Conservation (phyloP, 2,329 filamentous ascomycete species). For the Mollisiaceae sp. region DNA sequence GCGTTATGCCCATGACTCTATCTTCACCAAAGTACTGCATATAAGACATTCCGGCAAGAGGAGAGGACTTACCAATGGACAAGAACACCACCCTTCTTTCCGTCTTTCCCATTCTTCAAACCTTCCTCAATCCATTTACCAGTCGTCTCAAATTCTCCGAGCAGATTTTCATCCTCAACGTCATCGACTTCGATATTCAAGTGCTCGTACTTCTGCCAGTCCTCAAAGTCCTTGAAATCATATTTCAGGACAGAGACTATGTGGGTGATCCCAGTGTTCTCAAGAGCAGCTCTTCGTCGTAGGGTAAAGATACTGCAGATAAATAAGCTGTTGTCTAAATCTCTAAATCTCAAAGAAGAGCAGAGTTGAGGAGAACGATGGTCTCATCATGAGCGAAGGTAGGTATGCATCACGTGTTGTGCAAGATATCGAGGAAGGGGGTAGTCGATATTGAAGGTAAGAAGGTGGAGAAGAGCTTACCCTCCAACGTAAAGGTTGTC, state of each 20-base stretch:
- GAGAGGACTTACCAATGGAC: slow-evolving; percentile 69
- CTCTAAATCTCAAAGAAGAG: neutral
- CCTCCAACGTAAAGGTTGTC: slow-evolving; percentile 80
- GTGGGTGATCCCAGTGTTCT: slow-evolving; percentile 81
- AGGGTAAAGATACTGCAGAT: slow-evolving; percentile 75
- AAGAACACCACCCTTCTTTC: slow-evolving; percentile 62
- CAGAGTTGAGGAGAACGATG: neutral
- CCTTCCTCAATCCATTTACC: slow-evolving; percentile 85
- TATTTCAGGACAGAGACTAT: slow-evolving; percentile 82
- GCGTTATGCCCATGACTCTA: neutral
- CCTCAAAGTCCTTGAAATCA: slow-evolving; percentile 60
- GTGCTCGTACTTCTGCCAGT: slow-evolving; percentile 68
- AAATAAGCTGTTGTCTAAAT: neutral
- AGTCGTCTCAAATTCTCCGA: slow-evolving; percentile 78
- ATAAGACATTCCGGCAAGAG: neutral
- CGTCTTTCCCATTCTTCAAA: slow-evolving; percentile 59
- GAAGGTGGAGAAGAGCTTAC: slow-evolving; percentile 52
- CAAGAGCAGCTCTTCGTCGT: slow-evolving; percentile 71
- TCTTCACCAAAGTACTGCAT: neutral
- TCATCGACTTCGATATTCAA: slow-evolving; percentile 87
- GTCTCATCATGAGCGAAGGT: neutral
- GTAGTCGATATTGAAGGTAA: slow-evolving; percentile 18
- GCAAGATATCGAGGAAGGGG: slow-evolving; percentile 13
- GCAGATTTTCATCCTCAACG: slow-evolving; percentile 84
- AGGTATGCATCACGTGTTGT: slow-evolving; percentile 44